phyloP scores from a whole-genome alignment of 208 protist species.

The Trichomonas tenax region DNA sequence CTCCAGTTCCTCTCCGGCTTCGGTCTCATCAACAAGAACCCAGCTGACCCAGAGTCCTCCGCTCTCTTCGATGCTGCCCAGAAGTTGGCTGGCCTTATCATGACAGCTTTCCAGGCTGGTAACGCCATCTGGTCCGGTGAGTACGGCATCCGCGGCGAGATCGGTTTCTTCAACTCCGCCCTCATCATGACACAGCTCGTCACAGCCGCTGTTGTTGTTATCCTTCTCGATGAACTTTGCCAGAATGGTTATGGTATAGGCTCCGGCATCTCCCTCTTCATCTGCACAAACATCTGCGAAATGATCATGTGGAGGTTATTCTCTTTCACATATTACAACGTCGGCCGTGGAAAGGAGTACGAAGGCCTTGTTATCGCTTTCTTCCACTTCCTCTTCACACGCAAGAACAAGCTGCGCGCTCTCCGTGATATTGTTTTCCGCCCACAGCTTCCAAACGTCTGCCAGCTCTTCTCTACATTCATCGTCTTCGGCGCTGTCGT shows the following conservation, averaged over 20 bases:
- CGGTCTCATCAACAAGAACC: constrained; percentile 82
- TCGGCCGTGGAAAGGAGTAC: constrained; percentile 82
- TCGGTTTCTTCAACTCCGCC: constrained; percentile 73
- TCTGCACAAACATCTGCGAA: constrained; percentile 99
- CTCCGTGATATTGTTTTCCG: constrained; percentile 97
- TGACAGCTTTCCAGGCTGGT: no score
- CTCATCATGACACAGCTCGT: constrained; percentile 96
- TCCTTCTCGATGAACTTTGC: constrained; percentile 90
- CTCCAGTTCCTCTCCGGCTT: constrained; percentile 88
- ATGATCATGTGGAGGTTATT: constrained; percentile 98
- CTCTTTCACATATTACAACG: constrained; percentile 91
- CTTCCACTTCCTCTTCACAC: constrained; percentile 77
- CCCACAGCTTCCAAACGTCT: constrained; percentile 94
- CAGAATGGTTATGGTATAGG: constrained; percentile 95
- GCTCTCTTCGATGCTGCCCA: constrained; percentile 83
- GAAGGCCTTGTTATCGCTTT: constrained; percentile 97
- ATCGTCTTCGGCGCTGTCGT: constrained; percentile 96
- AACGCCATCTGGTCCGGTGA: constrained; percentile 92
- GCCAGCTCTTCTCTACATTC: constrained; percentile 94
- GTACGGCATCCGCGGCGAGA: constrained; percentile 87
- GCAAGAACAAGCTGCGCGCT: constrained; percentile 60
- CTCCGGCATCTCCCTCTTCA: constrained; percentile 97
- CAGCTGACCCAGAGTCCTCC: constrained; percentile 73
- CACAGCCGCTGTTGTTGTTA: constrained; percentile 83
- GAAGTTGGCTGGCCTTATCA: no score